Base-by-base conservation (phyloP, 1,284 basidiomycete genomes). In the Flammula alnicola region DNA sequence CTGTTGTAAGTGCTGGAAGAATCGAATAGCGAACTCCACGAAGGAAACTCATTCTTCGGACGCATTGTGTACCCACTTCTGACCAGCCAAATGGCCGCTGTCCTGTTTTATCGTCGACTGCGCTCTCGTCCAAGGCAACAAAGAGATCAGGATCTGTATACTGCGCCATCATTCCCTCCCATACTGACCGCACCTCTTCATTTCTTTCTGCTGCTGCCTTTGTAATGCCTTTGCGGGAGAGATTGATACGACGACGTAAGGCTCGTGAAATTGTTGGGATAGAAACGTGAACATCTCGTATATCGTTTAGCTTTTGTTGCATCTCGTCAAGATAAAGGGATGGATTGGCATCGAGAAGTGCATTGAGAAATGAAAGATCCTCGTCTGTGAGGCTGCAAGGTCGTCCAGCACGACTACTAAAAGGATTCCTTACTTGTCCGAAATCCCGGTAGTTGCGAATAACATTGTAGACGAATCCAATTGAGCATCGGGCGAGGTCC, bases 21-120 rank as follows among this genome's bases (percentile, higher is more conserved):
- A 70, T 60, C 3, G 67, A 68, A 41, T 58, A 69, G 3, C 62
- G 51, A 35, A 62, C 44, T 7, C 64, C 66, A 8, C 60, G 54
- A 36, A 71, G 44, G 39, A 67, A 69, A 20, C 36, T 48, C 27
- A 43, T 38, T 10, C 58, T 33, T 12, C 52, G 49, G n/a, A n/a
- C n/a, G n/a, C n/a, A n/a, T n/a, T n/a, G n/a, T n/a, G n/a, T n/a
- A n/a, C n/a, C n/a, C n/a, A n/a, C n/a, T n/a, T n/a, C 17, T 10
- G 45, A 22, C 56, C 58, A 55, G 2, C 56, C 58, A 37, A 39
- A 19, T 22, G 11, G 7, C 14, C 51, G 27, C 31, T 58, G 51
- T 38, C 47, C 52, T 9, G 61, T 62, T 9, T 49, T 43, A 19
- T 58, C 49, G 33, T 60, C 60, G 35, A 56, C 51, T 23, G 51